Percentiles rank a stretch among this genome's conserved stretches.
phyloP scores from a whole-genome alignment of 352 stramenopile genomes.

The Pythium guiyangense region DNA sequence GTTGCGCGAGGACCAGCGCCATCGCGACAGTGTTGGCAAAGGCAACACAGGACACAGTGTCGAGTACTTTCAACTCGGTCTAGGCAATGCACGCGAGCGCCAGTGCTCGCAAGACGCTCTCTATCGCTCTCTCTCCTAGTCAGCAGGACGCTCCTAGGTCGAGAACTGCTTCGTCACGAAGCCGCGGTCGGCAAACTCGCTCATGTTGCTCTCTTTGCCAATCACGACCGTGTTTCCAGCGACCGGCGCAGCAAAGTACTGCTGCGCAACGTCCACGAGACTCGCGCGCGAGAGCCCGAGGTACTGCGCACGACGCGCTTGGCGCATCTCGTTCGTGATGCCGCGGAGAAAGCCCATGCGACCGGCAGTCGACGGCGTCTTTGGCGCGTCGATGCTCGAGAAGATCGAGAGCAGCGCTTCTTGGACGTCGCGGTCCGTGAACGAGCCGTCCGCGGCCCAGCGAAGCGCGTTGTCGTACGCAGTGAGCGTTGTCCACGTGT shows the following conservation, averaged over 20 bases:
- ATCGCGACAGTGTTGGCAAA: no score
- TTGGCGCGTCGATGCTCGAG: constrained; percentile 65
- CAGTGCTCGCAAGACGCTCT: background rate
- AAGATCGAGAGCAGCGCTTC: constrained; percentile 82
- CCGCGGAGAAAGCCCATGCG: constrained; percentile 73
- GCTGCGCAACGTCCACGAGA: constrained; percentile 49
- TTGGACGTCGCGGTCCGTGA: constrained; percentile 70
- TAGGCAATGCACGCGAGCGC: background rate
- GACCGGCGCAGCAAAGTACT: constrained; percentile 29
- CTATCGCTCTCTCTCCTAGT: background rate
- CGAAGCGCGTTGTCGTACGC: constrained; percentile 53
- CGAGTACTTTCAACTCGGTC: no score
- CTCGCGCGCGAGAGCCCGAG: constrained; percentile 33
- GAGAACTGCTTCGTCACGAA: constrained; percentile 38
- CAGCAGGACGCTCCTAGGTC: constrained; percentile 12
- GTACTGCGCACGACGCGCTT: constrained; percentile 67
- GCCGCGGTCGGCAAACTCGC: constrained; percentile 37
- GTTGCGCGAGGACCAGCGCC: no score
- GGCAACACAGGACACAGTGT: no score
- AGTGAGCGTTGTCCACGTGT: constrained; percentile 74
- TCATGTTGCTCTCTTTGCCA: constrained; percentile 47
- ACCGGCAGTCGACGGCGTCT: constrained; percentile 70
- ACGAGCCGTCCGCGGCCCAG: constrained; percentile 49
- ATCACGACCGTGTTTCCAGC: constrained; percentile 41
- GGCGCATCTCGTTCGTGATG: constrained; percentile 83